These are phyloP conservation scores for Monilinia laxa DNA, from an alignment of 2,329 filamentous ascomycete genomes.

Conservation along the genomic window DNA sequence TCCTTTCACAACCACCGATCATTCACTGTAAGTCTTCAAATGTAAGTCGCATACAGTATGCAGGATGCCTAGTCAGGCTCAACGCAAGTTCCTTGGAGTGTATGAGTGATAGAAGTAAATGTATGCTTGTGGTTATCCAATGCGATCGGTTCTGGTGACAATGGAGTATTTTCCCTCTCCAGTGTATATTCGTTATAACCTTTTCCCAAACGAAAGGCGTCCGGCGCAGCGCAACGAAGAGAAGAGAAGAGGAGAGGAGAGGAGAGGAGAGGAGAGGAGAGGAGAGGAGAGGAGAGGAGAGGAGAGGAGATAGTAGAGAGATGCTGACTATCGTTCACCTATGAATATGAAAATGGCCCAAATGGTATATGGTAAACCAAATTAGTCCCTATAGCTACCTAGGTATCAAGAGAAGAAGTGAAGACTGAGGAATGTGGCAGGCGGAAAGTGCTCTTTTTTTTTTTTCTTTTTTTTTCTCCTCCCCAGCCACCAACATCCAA, in stretches of 20 bases:
- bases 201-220: slow-evolving; percentile 1
- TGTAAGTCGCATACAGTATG: slow-evolving; percentile 10
- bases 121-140: not conserved
- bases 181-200: slow-evolving; percentile 2
- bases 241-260: not conserved
- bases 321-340: not conserved
- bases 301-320: too few relatives aligned
- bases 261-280: too few relatives aligned
- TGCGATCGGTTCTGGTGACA: not conserved
- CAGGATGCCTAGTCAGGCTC: not conserved
- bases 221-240: not conserved
- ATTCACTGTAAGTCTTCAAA: not conserved
- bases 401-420: not conserved
- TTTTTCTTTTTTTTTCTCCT: too few relatives aligned
- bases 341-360: not conserved
- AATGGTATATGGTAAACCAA: not conserved
- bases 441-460: not conserved
- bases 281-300: too few relatives aligned
- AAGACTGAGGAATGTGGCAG: slow-evolving; percentile 6
- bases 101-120: not conserved
- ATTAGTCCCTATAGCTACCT: slow-evolving; percentile 1
- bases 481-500: slow-evolving; percentile 5
- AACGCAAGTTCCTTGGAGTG: not conserved
- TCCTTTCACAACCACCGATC: not conserved
- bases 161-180: not conserved